These are phyloP conservation scores for Pseudisothecium myosuroides DNA, from an alignment of 225 moss, liverwort and hornwort genomes.

Conservation along the genomic window DNA sequence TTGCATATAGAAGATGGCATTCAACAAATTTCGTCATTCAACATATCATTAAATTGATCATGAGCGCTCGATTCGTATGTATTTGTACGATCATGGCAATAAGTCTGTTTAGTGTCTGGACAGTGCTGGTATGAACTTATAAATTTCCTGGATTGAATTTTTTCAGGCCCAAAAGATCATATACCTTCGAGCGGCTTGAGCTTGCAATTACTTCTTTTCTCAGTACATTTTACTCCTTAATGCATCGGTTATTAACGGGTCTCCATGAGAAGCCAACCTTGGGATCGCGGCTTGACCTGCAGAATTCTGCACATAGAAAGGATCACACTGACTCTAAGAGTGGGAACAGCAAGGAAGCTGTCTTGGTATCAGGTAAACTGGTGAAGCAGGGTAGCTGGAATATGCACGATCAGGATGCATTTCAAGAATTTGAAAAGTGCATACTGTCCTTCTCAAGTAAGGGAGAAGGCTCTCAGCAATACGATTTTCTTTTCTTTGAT, in stretches of 20 bases:
- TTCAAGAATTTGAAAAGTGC: constrained; percentile 59
- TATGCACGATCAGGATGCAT: constrained; percentile 36
- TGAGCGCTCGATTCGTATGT: neutral
- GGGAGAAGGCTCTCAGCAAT: constrained; percentile 45
- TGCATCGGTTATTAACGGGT: constrained; percentile 40
- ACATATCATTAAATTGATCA: neutral
- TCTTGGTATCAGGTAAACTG: constrained; percentile 7
- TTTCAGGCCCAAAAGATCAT: constrained; percentile 75
- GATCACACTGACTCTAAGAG: constrained; percentile 4
- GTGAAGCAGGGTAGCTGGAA: constrained; percentile 33
- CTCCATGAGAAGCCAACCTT: constrained; percentile 22
- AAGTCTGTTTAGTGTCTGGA: neutral
- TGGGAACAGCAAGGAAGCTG: constrained; percentile 20
- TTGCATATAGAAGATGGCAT: neutral
- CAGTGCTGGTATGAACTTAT: neutral
- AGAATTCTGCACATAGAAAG: constrained; percentile 8
- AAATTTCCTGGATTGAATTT: neutral
- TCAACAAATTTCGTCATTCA: neutral
- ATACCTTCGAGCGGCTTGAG: constrained; percentile 77
- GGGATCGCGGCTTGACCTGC: constrained; percentile 14
- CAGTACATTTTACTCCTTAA: constrained; percentile 64
- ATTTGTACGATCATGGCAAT: neutral
- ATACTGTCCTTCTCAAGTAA: constrained; percentile 32
- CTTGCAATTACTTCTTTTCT: constrained; percentile 70
- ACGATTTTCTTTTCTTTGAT: constrained; percentile 66